phyloP scores from a whole-genome alignment of 1,139 yeast genomes.

The Schizosaccharomyces versatilis region DNA sequence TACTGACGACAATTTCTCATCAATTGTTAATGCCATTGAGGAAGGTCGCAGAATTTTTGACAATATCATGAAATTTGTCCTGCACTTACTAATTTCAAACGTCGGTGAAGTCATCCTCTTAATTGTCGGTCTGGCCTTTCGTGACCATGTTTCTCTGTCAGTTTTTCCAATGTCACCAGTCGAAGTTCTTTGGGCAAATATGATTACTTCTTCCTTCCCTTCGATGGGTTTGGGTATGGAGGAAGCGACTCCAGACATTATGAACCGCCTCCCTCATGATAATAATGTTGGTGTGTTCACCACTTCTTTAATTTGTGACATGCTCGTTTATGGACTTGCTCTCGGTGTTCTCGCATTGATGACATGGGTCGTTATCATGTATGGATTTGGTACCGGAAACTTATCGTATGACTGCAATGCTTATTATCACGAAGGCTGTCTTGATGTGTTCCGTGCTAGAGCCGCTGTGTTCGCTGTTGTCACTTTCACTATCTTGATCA shows the following conservation, averaged over 20 bases:
- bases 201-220: constrained; percentile 60
- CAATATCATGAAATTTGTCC: constrained; percentile 62
- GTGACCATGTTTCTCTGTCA: constrained; percentile 35
- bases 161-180: constrained; percentile 65
- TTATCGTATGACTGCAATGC: constrained; percentile 45
- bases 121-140: constrained; percentile 50
- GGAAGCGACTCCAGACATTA: constrained; percentile 40
- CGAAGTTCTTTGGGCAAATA: constrained; percentile 60
- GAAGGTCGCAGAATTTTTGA: constrained; percentile 69
- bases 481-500: constrained; percentile 74
- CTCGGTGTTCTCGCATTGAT: constrained; percentile 55
- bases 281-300: constrained; percentile 41
- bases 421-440: constrained; percentile 28
- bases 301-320: constrained; percentile 48
- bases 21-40: constrained; percentile 55
- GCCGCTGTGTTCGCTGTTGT: constrained; percentile 63
- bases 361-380: constrained; percentile 43
- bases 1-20: constrained; percentile 57
- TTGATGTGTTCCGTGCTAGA: constrained; percentile 53
- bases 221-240: constrained; percentile 76
- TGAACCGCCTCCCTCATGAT: constrained; percentile 42
- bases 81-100: constrained; percentile 55
- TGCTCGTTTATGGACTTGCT: constrained; percentile 50
- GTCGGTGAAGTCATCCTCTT: constrained; percentile 56
- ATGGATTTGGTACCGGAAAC: constrained; percentile 40